Evolutionary conservation across 441 rosid genomes (phyloP).

Genomic region (Populus tomentosa): DNA sequence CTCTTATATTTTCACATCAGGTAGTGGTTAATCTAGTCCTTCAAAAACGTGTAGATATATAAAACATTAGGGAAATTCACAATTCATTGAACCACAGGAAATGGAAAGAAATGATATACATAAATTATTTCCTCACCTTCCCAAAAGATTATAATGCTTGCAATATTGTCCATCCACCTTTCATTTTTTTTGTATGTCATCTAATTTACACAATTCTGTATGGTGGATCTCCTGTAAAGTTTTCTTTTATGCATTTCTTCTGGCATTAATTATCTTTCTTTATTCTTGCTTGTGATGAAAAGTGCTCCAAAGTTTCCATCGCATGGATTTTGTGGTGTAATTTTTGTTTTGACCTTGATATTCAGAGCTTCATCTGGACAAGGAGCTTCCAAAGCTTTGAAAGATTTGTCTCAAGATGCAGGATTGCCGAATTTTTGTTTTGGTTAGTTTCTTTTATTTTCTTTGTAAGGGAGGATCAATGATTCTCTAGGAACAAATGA

Average conservation of each 20-base stretch:
- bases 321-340: constrained; percentile 11
- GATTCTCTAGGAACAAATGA: constrained; percentile 3
- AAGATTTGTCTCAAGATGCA: constrained; percentile 63
- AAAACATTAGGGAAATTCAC: background rate
- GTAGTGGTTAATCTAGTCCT: background rate
- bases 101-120: background rate
- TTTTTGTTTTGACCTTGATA: constrained; percentile 17
- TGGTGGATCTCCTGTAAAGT: background rate
- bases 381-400: constrained; percentile 76
- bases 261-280: background rate
- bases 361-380: constrained; percentile 91
- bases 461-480: background rate
- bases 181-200: background rate
- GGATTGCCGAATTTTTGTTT: constrained; percentile 60
- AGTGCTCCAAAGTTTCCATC: background rate
- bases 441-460: constrained; percentile 40
- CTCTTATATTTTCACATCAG: background rate
- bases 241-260: background rate
- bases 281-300: background rate
- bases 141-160: background rate
- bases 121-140: background rate
- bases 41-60: background rate
- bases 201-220: background rate
- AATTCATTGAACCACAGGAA: background rate
- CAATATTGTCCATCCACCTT: background rate